phyloP scores from a whole-genome alignment of 2,329 filamentous ascomycete genomes.

The Ophiostoma triangulosporum region DNA sequence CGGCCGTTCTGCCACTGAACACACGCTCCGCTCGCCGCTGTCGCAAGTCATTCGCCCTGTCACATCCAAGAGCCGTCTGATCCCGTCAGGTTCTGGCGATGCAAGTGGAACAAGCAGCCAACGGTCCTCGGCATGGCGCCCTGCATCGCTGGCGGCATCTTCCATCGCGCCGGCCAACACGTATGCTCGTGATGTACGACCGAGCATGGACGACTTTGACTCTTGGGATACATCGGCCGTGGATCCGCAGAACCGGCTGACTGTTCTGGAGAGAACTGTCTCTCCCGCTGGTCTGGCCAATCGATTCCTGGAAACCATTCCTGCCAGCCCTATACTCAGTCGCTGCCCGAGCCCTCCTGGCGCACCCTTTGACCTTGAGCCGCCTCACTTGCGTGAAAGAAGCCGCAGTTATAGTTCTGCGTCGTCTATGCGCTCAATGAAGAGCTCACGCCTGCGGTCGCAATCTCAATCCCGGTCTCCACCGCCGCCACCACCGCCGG shows the following conservation, averaged over 20 bases:
- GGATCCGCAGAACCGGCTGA: conserved; percentile 46
- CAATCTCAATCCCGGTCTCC: conserved; percentile 16
- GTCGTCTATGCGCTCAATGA: conserved; percentile 16
- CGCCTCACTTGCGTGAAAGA: conserved; percentile 28
- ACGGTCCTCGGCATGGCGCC: conserved; percentile 23
- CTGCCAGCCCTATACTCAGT: conserved; percentile 49
- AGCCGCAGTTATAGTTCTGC: conserved; percentile 40
- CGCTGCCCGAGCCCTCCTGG: conserved; percentile 50
- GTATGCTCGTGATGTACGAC: conserved; percentile 18
- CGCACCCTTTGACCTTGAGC: conserved; percentile 40
- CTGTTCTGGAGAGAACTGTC: conserved; percentile 36
- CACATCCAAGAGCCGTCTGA: conserved; percentile 41
- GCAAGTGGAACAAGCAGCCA: conserved; percentile 12
- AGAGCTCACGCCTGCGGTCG: conserved; percentile 4
- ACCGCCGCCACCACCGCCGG: conserved; percentile 6
- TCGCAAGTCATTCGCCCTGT: conserved; percentile 39
- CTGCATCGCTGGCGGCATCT: conserved; percentile 28
- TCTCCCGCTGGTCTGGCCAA: conserved; percentile 23
- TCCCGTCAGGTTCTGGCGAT: conserved; percentile 28
- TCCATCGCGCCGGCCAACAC: conserved; percentile 23
- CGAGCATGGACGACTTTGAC: conserved; percentile 49
- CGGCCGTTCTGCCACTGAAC: conserved; percentile 31
- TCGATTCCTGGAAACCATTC: conserved; percentile 57
- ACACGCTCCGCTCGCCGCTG: conserved; percentile 34
- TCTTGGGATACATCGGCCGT: conserved; percentile 62